Evolutionary conservation across 2,329 filamentous ascomycete species (phyloP), one percentile per base, ranked within the genome.

Genomic region (Ascochyta fabae): DNA sequence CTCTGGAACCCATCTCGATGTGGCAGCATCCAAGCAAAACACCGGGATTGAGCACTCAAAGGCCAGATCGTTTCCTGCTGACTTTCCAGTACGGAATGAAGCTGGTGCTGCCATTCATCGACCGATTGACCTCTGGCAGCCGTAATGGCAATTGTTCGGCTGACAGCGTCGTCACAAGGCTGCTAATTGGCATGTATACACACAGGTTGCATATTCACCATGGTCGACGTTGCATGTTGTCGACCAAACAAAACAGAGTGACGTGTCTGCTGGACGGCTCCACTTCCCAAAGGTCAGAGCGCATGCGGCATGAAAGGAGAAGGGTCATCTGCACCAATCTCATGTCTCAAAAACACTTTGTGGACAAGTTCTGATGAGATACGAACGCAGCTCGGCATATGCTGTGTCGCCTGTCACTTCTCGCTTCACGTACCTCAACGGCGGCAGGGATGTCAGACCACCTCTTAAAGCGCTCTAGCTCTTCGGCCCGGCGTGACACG

Each of bases 321-420:
- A 36, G 34, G 60, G 59, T 63, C 54, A 66, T 65, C 60, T 61
- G 63, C 56, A 44, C 60, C 46, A 48, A 43, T 54, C 42, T 46
- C 42, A 56, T 43, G 56, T 54, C 52, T 51, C 49, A 45, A 41
- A 59, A 53, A 45, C 36, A 39, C 24, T 48, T 53, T 58, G 50
- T 53, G 44, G 59, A 58, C 49, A 47, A 27, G 42, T 36, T 46
- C 53, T 64, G 29, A 31, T 31, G 56, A 58, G 58, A 64, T 64
- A 67, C 65, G 61, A 58, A 53, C 44, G 51, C 56, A 57, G 51
- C 57, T 49, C 56, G 56, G 52, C 62, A 56, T 53, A 64, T 65
- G 64, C 57, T 64, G 62, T 69, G 62, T 65, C 58, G 60, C 63
- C 67, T 70, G 67, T 70, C 67, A 70, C 26, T 55, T 64, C 49